These are phyloP conservation scores for Fusarium mundagurra DNA, from an alignment of 2,329 filamentous ascomycete genomes.

Conservation along the genomic window DNA sequence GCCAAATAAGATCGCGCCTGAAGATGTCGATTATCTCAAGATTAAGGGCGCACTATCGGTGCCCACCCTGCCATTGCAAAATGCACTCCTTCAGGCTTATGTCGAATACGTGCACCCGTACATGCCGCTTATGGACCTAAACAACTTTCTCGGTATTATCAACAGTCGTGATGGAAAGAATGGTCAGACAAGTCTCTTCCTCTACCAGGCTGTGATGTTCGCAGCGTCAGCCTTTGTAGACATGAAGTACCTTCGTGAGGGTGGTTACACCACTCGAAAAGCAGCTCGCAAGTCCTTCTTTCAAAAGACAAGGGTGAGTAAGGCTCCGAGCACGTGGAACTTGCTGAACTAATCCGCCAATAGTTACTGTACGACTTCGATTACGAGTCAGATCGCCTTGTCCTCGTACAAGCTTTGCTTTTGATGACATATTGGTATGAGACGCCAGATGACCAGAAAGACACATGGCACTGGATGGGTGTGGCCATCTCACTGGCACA, in stretches of 20 bases:
- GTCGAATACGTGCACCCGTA: constrained; percentile 92
- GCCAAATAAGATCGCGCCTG: constrained; percentile 77
- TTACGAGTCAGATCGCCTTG: constrained; percentile 89
- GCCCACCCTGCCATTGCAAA: constrained; percentile 75
- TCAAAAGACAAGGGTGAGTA: constrained; percentile 81
- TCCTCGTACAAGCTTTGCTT: constrained; percentile 86
- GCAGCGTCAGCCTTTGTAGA: constrained; percentile 89
- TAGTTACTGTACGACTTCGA: constrained; percentile 93
- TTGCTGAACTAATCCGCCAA: constrained; percentile 15
- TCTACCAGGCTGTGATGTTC: constrained; percentile 97
- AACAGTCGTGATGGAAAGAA: constrained; percentile 73
- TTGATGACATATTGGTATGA: constrained; percentile 99
- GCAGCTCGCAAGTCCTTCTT: constrained; percentile 89
- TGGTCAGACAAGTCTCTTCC: constrained; percentile 80
- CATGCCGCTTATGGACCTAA: constrained; percentile 85
- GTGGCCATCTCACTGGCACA: constrained; percentile 92
- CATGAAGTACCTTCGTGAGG: constrained; percentile 77
- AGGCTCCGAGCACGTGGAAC: constrained; percentile 2
- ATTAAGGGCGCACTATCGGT: constrained; percentile 86
- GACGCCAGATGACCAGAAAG: constrained; percentile 95
- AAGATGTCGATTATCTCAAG: constrained; percentile 85
- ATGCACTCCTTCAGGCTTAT: constrained; percentile 83
- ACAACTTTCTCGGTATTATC: constrained; percentile 68
- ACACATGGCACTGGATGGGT: constrained; percentile 99
- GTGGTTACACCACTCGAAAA: constrained; percentile 81